phyloP scores from a whole-genome alignment of 1,284 basidiomycete genomes.

The Tilletia indica region DNA sequence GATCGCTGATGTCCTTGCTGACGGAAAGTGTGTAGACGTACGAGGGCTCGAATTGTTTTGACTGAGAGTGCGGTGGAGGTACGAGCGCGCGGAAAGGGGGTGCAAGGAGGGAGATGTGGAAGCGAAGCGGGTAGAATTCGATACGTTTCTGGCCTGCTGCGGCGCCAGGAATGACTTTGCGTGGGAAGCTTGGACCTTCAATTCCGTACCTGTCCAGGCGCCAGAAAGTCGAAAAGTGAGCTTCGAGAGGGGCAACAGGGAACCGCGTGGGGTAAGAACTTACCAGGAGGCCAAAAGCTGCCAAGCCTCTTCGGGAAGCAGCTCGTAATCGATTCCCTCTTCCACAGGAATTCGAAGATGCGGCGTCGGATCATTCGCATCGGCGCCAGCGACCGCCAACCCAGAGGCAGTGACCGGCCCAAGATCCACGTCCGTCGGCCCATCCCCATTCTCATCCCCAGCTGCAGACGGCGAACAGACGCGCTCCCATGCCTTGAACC shows the following conservation, averaged over 20 bases:
- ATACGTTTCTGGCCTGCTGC: slow-evolving; percentile 62
- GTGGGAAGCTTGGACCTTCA: slow-evolving; percentile 63
- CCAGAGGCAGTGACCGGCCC: slow-evolving; percentile 72
- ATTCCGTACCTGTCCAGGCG: slow-evolving; percentile 64
- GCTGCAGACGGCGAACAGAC: slow-evolving; percentile 60
- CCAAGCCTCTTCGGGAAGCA: slow-evolving; percentile 74
- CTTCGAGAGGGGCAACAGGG: slow-evolving; percentile 6
- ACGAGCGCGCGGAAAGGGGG: slow-evolving; percentile 32
- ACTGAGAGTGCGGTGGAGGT: slow-evolving; percentile 21
- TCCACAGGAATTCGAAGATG: slow-evolving; percentile 56
- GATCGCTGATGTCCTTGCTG: slow-evolving; percentile 35
- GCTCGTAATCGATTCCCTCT: slow-evolving; percentile 75
- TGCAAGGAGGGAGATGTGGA: slow-evolving; percentile 63
- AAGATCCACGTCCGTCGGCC: slow-evolving; percentile 57
- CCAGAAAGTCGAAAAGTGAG: slow-evolving; percentile 25
- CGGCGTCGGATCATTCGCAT: slow-evolving; percentile 28
- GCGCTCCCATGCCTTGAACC: slow-evolving; percentile 73
- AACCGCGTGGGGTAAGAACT: slow-evolving; percentile 8
- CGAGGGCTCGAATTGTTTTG: slow-evolving; percentile 39
- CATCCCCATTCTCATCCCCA: slow-evolving; percentile 51
- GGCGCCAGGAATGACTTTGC: slow-evolving; percentile 65
- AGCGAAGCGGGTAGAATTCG: slow-evolving; percentile 73
- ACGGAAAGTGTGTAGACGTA: slow-evolving; percentile 38
- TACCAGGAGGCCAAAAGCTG: slow-evolving; percentile 64
- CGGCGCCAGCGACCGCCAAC: slow-evolving; percentile 61